Conservation (phyloP, 768 basidiomycete genomes). For the Collybia nuda region DNA sequence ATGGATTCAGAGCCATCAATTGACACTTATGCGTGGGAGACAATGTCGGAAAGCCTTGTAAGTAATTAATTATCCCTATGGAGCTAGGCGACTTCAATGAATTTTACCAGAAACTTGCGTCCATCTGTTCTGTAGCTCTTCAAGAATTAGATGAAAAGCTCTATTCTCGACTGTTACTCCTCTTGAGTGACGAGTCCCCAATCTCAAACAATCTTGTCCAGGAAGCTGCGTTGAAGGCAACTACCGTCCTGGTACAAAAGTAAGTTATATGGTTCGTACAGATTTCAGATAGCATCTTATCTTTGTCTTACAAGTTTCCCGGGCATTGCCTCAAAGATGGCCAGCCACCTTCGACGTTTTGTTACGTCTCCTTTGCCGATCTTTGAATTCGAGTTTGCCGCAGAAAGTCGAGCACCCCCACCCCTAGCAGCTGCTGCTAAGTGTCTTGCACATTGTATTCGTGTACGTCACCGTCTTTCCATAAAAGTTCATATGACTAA, state of each 20-base stretch:
- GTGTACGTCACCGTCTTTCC: slow-evolving; percentile 42
- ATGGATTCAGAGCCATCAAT: slow-evolving; percentile 77
- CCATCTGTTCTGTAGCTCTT: slow-evolving; percentile 75
- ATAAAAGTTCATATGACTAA: slow-evolving; percentile 3
- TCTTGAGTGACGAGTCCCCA: slow-evolving; percentile 81
- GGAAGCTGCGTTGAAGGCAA: slow-evolving; percentile 86
- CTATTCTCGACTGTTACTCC: slow-evolving; percentile 63
- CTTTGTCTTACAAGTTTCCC: slow-evolving; percentile 61
- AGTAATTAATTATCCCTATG: not conserved
- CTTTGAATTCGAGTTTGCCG: slow-evolving; percentile 83
- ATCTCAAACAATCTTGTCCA: slow-evolving; percentile 83
- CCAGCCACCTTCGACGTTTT: slow-evolving; percentile 80
- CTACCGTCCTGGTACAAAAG: slow-evolving; percentile 84
- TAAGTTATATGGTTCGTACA: slow-evolving; percentile 19
- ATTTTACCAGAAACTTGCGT: slow-evolving; percentile 73
- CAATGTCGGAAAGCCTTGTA: slow-evolving; percentile 88
- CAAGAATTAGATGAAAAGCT: slow-evolving; percentile 68
- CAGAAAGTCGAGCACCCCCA: slow-evolving; percentile 71
- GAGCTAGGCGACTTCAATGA: not conserved
- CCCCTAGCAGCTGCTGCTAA: slow-evolving; percentile 85
- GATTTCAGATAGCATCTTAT: not conserved
- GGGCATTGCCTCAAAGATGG: slow-evolving; percentile 71
- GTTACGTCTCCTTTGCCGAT: slow-evolving; percentile 85
- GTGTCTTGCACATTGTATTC: slow-evolving; percentile 87
- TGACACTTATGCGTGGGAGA: slow-evolving; percentile 92